Evolutionary conservation across 331 rosid genomes (phyloP), one percentile per base, ranked within the genome.

Genomic region (Telfairia occidentalis): DNA sequence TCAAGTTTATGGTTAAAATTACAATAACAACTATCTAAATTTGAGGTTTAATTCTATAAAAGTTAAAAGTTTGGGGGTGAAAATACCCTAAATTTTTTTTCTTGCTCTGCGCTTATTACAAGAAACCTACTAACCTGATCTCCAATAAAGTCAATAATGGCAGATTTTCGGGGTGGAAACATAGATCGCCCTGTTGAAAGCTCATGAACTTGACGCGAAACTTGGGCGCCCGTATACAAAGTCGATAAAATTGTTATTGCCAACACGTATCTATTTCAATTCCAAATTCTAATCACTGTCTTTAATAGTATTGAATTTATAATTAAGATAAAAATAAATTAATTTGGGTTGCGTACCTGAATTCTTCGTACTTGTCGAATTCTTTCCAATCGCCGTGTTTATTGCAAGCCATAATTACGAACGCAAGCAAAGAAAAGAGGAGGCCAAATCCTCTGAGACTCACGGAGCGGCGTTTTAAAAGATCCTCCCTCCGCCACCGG

Each of bases 401-500:
- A 80, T 92, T 90, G 48, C 77, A 79, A 35, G 88, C 96, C 93
- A 83, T 86, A 64, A 79, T 75, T 3, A 92, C 13, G 81, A 87
- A 84, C 8, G 90, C 76, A 35, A 90, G 84, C 35, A 87, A 54
- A 32, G 93, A 92, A 75, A 88, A 83, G 30, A 92, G 5, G 73
- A 95, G n/a, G 6, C 88, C 88, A 65, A 82, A 26, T 52, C 79
- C 99, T 84, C 96, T 85, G 46, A 95, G 40, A 4, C 53, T 88
- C 70, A 94, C 45, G 0, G 84, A 84, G 16, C 91, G 88, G 82
- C 78, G 87, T 77, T 80, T 89, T 45, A 94, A 4, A 42, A 85
- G 67, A 53, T 87, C 98, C 21, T 90, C 90, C 57, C 90, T 94
- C 86, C 81, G 81, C 92, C 92, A 88, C 74, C 92, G 86, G 63